These are phyloP conservation scores for Inonotus obliquus DNA, from an alignment of 1,284 basidiomycete species.

Conservation along the genomic window DNA sequence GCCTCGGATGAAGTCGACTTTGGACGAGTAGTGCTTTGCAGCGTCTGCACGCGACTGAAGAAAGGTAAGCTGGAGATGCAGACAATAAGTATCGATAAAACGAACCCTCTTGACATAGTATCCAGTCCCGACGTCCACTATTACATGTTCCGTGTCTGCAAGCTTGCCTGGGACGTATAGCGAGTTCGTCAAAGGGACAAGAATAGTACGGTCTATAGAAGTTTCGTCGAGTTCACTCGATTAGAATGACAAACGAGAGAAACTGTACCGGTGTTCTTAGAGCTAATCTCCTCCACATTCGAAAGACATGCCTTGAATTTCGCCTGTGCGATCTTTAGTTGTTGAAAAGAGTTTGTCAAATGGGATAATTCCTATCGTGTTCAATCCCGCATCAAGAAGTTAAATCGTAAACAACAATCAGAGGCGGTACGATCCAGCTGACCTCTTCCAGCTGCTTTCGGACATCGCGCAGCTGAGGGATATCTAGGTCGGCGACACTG, in stretches of 20 bases:
- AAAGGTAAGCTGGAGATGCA: not conserved
- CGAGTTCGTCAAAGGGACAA: slow-evolving; percentile 92
- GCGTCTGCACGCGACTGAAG: slow-evolving; percentile 76
- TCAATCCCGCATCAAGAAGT: not conserved
- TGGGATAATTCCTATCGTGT: slow-evolving; percentile 79
- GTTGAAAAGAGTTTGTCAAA: slow-evolving; percentile 87
- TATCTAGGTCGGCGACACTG: slow-evolving; percentile 74
- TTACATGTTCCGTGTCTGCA: slow-evolving; percentile 78
- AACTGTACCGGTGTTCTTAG: slow-evolving; percentile 64
- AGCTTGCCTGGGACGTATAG: slow-evolving; percentile 94
- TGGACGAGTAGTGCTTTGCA: slow-evolving; percentile 67
- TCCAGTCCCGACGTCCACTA: slow-evolving; percentile 94
- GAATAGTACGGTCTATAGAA: slow-evolving; percentile 65
- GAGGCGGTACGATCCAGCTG: slow-evolving; percentile 19
- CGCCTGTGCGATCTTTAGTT: slow-evolving; percentile 88
- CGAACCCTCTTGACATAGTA: slow-evolving; percentile 93
- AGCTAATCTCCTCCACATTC: slow-evolving; percentile 75
- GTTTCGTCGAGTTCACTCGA: not conserved
- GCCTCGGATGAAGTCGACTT: slow-evolving; percentile 72
- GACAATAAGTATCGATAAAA: not conserved
- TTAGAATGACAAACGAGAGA: not conserved
- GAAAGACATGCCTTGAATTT: slow-evolving; percentile 90
- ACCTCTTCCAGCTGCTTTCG: slow-evolving; percentile 89
- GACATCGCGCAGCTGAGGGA: slow-evolving; percentile 81
- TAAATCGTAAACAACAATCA: not conserved